These are phyloP conservation scores for Penicillium simplicissimum DNA, from an alignment of 495 filamentous ascomycete species.

Conservation along the genomic window DNA sequence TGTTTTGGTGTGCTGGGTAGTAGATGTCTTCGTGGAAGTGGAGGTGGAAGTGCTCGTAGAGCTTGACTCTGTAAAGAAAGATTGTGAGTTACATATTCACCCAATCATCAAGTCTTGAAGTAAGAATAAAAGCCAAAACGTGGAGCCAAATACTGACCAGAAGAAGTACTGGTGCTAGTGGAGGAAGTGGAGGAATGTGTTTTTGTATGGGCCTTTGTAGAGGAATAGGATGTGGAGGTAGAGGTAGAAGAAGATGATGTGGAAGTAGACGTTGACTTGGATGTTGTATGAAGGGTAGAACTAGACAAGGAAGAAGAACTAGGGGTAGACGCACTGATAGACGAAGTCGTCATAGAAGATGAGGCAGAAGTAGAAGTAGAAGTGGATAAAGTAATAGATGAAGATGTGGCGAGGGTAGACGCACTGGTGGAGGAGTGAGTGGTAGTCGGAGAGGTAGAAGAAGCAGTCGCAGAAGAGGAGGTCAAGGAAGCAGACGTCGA, in stretches of 20 bases:
- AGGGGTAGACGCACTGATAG: slow-evolving; percentile 21
- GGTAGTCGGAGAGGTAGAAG: slow-evolving; percentile 25
- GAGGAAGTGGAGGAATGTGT: slow-evolving; percentile 8
- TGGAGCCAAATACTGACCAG: slow-evolving; percentile 24
- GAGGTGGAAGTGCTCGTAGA: slow-evolving; percentile 12
- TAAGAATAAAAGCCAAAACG: slow-evolving; percentile 9
- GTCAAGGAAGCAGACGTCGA: slow-evolving; percentile 25
- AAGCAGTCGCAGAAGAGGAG: slow-evolving; percentile 26
- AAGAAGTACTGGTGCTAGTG: slow-evolving; percentile 16
- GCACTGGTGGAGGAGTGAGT: slow-evolving; percentile 31
- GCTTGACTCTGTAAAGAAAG: background rate
- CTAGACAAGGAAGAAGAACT: slow-evolving; percentile 9
- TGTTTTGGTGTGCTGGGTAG: slow-evolving; percentile 17
- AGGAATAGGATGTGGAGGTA: background rate
- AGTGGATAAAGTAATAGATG: slow-evolving; percentile 23
- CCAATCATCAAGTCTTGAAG: background rate
- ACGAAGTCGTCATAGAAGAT: slow-evolving; percentile 25
- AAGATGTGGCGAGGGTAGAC: slow-evolving; percentile 27
- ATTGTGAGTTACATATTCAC: background rate
- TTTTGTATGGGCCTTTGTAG: background rate
- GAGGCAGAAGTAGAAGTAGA: slow-evolving; percentile 28
- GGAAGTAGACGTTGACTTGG: slow-evolving; percentile 6
- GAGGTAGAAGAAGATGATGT: slow-evolving; percentile 1
- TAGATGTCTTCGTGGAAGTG: slow-evolving; percentile 19
- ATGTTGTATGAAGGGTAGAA: slow-evolving; percentile 1